A percentile compares a stretch with the other conserved stretches of the same genome.
Conservation (phyloP, 495 filamentous ascomycete species). For the Astrocystis sublimbata region DNA sequence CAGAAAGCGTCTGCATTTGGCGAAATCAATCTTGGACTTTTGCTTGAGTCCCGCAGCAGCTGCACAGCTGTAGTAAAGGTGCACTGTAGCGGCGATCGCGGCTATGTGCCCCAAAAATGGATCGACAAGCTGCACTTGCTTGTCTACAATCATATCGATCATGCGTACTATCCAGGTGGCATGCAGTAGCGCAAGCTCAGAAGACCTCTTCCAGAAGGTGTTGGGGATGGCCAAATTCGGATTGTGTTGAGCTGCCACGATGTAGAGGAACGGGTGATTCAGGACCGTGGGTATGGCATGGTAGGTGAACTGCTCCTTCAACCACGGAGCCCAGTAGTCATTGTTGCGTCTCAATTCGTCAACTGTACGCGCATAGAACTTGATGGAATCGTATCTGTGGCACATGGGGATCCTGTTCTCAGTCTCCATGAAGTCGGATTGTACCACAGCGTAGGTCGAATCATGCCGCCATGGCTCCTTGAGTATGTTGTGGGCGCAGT, state of each 20-base stretch:
- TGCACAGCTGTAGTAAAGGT: conserved; percentile 50
- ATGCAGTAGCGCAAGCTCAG: conserved; percentile 47
- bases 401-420: conserved; percentile 48
- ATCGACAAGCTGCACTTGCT: conserved; percentile 46
- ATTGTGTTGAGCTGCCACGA: conserved; percentile 49
- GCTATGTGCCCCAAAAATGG: conserved; percentile 49
- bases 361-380: conserved; percentile 46
- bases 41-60: conserved; percentile 45
- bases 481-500: conserved; percentile 44
- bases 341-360: conserved; percentile 40
- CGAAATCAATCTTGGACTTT: conserved; percentile 48
- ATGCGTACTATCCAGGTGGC: conserved; percentile 52
- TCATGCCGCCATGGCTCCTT: conserved; percentile 51
- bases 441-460: conserved; percentile 47
- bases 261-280: conserved; percentile 52
- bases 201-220: conserved; percentile 49
- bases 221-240: conserved; percentile 50
- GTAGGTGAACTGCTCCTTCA: conserved; percentile 51
- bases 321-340: conserved; percentile 48
- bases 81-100: conserved; percentile 48
- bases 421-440: conserved; percentile 47
- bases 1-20: conserved; percentile 47
- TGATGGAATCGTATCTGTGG: conserved; percentile 50
- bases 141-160: conserved; percentile 51
- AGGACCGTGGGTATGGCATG: conserved; percentile 48